Evolutionary conservation across 1,284 basidiomycete genomes (phyloP).

Genomic region (Porogramme epimiltina): DNA sequence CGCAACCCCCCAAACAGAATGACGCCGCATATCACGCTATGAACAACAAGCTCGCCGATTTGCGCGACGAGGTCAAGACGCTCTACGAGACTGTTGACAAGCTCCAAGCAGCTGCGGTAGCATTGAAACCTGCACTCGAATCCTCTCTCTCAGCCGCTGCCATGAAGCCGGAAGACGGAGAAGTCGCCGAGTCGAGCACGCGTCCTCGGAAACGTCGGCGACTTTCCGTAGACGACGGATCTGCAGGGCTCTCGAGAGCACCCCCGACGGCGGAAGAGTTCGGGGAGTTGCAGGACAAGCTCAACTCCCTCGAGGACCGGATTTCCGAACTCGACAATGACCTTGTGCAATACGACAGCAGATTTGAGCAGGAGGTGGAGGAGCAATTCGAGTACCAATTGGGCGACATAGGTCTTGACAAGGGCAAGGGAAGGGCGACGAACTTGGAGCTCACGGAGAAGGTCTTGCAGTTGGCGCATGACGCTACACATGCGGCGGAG

Average conservation of each 20-base stretch:
- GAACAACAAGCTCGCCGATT: slow-evolving; percentile 29
- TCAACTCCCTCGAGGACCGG: slow-evolving; percentile 40
- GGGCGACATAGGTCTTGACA: slow-evolving; percentile 23
- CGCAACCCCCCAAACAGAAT: slow-evolving; percentile 18
- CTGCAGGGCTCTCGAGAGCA: neutral
- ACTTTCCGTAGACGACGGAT: slow-evolving; percentile 26
- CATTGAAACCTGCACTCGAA: too few relatives aligned
- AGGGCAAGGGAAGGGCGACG: slow-evolving; percentile 1
- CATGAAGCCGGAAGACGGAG: neutral
- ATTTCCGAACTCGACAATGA: slow-evolving; percentile 46
- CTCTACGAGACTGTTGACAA: slow-evolving; percentile 19
- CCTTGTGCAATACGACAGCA: slow-evolving; percentile 38
- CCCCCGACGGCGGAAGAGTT: slow-evolving; percentile 28
- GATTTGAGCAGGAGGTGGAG: slow-evolving; percentile 38
- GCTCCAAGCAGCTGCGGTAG: slow-evolving; percentile 4
- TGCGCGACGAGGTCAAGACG: slow-evolving; percentile 25
- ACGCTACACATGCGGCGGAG: neutral
- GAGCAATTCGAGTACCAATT: slow-evolving; percentile 35
- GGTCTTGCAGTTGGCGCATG: slow-evolving; percentile 37
- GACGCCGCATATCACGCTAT: slow-evolving; percentile 24
- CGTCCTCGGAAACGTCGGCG: slow-evolving; percentile 35
- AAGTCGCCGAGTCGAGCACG: neutral
- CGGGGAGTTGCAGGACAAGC: slow-evolving; percentile 40
- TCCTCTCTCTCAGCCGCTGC: too few relatives aligned
- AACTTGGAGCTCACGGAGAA: slow-evolving; percentile 37